These are phyloP conservation scores for Balakata baccata DNA, from an alignment of 345 rosid species.

Conservation along the genomic window DNA sequence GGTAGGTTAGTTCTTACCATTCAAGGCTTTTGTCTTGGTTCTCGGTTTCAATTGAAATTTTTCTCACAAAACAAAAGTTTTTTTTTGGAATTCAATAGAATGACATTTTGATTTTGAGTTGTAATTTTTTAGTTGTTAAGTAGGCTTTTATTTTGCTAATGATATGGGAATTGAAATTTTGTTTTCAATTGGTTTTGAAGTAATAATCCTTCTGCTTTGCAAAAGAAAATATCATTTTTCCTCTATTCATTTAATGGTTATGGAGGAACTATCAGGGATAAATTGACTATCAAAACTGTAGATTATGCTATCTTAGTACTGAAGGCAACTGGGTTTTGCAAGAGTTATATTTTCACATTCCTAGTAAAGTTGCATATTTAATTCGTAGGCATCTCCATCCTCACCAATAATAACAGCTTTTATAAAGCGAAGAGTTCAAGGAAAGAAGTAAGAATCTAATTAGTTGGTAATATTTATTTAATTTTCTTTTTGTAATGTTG, in stretches of 20 bases:
- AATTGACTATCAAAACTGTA: not conserved
- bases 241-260: too few species aligned
- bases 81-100: not conserved
- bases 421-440: not conserved
- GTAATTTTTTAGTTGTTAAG: not conserved
- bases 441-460: not conserved
- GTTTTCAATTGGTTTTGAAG: too few species aligned
- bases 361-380: too few species aligned
- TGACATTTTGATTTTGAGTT: not conserved
- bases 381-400: too few species aligned
- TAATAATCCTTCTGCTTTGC: too few species aligned
- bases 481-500: not conserved
- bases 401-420: too few species aligned
- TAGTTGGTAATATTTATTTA: not conserved
- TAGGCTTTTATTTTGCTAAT: not conserved
- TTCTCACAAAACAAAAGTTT: too few species aligned
- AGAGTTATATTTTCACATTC: too few species aligned
- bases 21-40: not conserved
- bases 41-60: not conserved
- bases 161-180: too few species aligned
- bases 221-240: not conserved
- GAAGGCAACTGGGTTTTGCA: too few species aligned
- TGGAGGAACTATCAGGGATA: not conserved
- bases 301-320: not conserved
- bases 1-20: conserved; percentile 29